Evolutionary conservation across 306 rosid genomes (phyloP).

Genomic region (Betula pendula): DNA sequence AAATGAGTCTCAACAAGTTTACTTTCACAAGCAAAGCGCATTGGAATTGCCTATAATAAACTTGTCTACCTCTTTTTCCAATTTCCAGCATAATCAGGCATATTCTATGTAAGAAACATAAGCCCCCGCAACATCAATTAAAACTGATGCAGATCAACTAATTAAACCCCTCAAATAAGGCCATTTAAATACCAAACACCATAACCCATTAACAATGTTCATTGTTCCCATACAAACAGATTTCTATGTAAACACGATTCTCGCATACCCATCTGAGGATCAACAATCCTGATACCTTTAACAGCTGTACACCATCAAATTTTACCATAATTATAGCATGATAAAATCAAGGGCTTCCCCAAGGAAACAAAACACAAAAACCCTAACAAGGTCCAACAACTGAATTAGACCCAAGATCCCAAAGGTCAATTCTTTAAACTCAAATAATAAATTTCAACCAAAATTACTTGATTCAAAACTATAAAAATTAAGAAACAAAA

Average conservation of each 20-base stretch:
- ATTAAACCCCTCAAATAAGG: not conserved
- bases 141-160: not conserved
- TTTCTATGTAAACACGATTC: not conserved
- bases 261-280: not conserved
- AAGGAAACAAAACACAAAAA: not conserved
- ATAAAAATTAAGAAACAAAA: not conserved
- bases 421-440: not conserved
- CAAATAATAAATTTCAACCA: not conserved
- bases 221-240: not conserved
- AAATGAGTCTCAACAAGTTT: not conserved
- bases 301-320: not conserved
- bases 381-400: conserved; percentile 14
- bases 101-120: not conserved
- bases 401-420: not conserved
- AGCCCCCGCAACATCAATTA: not conserved
- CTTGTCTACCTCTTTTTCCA: not conserved
- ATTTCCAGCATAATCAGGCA: conserved; percentile 1
- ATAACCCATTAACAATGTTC: not conserved
- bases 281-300: not conserved
- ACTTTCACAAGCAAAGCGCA: not conserved
- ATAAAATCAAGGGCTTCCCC: conserved; percentile 1
- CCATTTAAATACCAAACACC: not conserved
- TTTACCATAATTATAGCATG: not conserved
- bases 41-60: not conserved
- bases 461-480: not conserved